These are phyloP conservation scores for Fusarium duplospermum DNA, from an alignment of 2,329 filamentous ascomycete species.

Conservation along the genomic window DNA sequence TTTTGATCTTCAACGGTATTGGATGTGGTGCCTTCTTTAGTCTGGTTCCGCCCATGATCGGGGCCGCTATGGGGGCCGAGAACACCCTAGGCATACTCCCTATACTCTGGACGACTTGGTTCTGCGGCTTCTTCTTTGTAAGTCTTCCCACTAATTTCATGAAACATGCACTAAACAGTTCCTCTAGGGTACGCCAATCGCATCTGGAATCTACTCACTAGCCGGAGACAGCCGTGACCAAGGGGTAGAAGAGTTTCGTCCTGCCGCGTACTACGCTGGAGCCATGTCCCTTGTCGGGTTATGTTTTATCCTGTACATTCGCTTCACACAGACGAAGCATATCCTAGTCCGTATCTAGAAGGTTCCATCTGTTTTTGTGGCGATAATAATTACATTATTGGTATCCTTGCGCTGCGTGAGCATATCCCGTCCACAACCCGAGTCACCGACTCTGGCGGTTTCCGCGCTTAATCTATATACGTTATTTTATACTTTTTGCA, in stretches of 20 bases:
- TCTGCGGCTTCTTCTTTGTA: slow-evolving; percentile 47
- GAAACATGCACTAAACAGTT: background rate
- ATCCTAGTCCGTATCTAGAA: background rate
- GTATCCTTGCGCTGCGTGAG: background rate
- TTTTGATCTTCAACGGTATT: slow-evolving; percentile 43
- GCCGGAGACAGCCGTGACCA: background rate
- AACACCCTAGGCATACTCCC: slow-evolving; percentile 41
- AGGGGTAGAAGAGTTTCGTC: slow-evolving; percentile 18
- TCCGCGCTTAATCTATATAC: background rate
- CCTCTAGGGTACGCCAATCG: slow-evolving; percentile 36
- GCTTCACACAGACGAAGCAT: slow-evolving; percentile 7
- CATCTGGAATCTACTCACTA: slow-evolving; percentile 37
- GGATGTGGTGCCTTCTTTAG: slow-evolving; percentile 48
- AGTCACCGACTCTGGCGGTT: background rate
- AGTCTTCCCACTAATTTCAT: background rate
- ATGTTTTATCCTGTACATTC: slow-evolving; percentile 20
- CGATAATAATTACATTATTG: slow-evolving; percentile 2
- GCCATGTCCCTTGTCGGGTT: slow-evolving; percentile 30
- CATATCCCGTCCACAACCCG: background rate
- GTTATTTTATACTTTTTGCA: background rate
- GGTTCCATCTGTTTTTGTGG: background rate
- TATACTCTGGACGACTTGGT: slow-evolving; percentile 47
- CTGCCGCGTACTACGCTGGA: slow-evolving; percentile 35
- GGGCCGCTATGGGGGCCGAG: slow-evolving; percentile 40
- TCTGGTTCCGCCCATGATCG: slow-evolving; percentile 43